Conservation (phyloP, 345 rosid species). For the Lenwebbia sp. region DNA sequence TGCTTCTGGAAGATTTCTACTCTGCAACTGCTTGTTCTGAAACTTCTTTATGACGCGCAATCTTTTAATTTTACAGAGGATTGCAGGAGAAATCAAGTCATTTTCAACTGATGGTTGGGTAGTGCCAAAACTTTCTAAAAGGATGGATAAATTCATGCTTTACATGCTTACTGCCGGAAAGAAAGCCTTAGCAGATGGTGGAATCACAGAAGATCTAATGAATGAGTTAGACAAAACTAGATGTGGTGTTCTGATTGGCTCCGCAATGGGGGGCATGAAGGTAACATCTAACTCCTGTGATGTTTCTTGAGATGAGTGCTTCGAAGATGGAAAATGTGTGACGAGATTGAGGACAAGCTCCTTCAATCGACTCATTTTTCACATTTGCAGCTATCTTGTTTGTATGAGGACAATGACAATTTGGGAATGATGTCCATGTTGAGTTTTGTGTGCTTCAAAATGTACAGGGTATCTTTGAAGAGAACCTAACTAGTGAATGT, state of each 20-base stretch:
- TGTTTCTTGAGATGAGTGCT: background rate
- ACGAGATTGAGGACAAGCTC: background rate
- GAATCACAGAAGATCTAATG: slow-evolving; percentile 71
- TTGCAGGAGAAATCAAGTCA: slow-evolving; percentile 88
- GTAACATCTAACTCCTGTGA: slow-evolving; percentile 17
- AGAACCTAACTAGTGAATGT: background rate
- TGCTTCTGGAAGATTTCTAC: slow-evolving; percentile 1
- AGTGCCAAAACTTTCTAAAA: slow-evolving; percentile 74
- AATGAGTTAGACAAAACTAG: slow-evolving; percentile 61
- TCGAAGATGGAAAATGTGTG: background rate
- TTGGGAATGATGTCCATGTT: background rate
- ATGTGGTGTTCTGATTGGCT: slow-evolving; percentile 93
- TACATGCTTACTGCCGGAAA: slow-evolving; percentile 91
- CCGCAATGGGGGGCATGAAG: slow-evolving; percentile 94
- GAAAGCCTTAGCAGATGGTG: slow-evolving; percentile 89
- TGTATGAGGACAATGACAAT: background rate
- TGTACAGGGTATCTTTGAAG: background rate
- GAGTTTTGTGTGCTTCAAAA: background rate
- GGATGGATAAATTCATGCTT: slow-evolving; percentile 98
- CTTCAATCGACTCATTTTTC: background rate
- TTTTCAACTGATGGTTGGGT: slow-evolving; percentile 84
- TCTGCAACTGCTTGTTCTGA: background rate
- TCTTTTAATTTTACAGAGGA: slow-evolving; percentile 34
- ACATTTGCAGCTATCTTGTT: background rate
- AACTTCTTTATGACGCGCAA: background rate